These are phyloP conservation scores for Apiotrichum domesticum DNA, from an alignment of 1,284 basidiomycete genomes.

Conservation along the genomic window DNA sequence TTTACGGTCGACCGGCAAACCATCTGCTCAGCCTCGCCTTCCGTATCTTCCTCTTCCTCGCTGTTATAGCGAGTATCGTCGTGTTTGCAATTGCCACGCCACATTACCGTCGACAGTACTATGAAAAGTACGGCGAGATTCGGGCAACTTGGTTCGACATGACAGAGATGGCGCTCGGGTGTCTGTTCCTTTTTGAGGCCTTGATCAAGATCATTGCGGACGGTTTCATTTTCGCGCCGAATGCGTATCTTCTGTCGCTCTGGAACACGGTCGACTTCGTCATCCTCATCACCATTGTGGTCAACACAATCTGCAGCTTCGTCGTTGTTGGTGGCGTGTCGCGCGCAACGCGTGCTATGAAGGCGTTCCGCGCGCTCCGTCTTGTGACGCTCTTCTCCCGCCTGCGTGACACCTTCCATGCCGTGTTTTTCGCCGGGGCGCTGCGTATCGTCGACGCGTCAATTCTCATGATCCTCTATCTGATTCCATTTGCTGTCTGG, in stretches of 20 bases:
- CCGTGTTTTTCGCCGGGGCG: constrained; percentile 83
- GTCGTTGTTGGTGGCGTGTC: constrained; percentile 73
- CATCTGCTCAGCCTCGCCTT: constrained; percentile 65
- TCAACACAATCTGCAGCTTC: constrained; percentile 74
- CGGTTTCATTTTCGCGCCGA: constrained; percentile 86
- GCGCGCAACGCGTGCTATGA: constrained; percentile 76
- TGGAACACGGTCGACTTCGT: constrained; percentile 92
- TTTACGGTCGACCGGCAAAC: constrained; percentile 67
- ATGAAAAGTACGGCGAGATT: constrained; percentile 55
- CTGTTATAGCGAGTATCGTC: constrained; percentile 77
- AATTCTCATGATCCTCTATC: constrained; percentile 85
- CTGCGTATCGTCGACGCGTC: constrained; percentile 83
- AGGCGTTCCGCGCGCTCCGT: constrained; percentile 81
- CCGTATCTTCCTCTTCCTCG: constrained; percentile 65
- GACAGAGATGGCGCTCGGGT: constrained; percentile 68
- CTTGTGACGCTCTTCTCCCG: constrained; percentile 81
- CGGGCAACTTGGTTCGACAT: constrained; percentile 83
- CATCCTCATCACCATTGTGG: constrained; percentile 71
- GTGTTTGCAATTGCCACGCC: constrained; percentile 83
- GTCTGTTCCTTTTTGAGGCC: constrained; percentile 76
- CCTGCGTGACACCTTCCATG: constrained; percentile 85
- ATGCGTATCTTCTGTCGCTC: constrained; percentile 83
- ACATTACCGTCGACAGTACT: constrained; percentile 72
- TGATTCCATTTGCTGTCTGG: constrained; percentile 97
- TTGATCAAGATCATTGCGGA: constrained; percentile 84